Percentiles rank a stretch among this genome's conserved stretches.
Conservation (phyloP, 1,284 basidiomycete species). For the Neolentinus lepideus region DNA sequence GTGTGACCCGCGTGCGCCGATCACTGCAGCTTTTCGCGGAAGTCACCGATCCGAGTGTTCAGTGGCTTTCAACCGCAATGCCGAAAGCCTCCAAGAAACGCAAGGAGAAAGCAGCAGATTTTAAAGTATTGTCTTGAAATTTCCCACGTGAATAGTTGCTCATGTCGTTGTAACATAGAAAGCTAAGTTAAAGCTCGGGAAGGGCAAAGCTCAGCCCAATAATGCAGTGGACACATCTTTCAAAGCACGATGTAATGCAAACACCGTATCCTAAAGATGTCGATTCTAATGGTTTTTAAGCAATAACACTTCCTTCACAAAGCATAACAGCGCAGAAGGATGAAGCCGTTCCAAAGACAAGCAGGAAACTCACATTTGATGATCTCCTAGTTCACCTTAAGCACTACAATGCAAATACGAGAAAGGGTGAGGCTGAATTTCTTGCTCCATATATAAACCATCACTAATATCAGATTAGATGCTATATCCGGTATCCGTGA, state of each 20-base stretch:
- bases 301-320: conserved; percentile 86
- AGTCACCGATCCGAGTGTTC: background rate
- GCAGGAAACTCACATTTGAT: conserved; percentile 67
- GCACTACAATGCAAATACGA: conserved; percentile 74
- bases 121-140: conserved; percentile 53
- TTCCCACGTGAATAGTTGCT: background rate
- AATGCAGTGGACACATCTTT: conserved; percentile 96
- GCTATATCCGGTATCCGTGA: conserved; percentile 80
- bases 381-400: conserved; percentile 78
- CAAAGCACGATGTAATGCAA: conserved; percentile 78
- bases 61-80: conserved; percentile 34
- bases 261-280: background rate
- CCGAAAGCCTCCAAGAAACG: conserved; percentile 84
- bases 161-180: conserved; percentile 47
- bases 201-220: conserved; percentile 76
- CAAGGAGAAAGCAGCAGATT: conserved; percentile 86
- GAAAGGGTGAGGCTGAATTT: conserved; percentile 48
- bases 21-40: too few species aligned
- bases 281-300: conserved; percentile 31
- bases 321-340: conserved; percentile 57
- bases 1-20: too few species aligned
- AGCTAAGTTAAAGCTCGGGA: conserved; percentile 94
- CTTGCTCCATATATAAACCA: background rate
- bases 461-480: too few species aligned
- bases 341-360: conserved; percentile 59